phyloP scores from a whole-genome alignment of 2,329 filamentous ascomycete genomes.

The Delphinella strobiligena region DNA sequence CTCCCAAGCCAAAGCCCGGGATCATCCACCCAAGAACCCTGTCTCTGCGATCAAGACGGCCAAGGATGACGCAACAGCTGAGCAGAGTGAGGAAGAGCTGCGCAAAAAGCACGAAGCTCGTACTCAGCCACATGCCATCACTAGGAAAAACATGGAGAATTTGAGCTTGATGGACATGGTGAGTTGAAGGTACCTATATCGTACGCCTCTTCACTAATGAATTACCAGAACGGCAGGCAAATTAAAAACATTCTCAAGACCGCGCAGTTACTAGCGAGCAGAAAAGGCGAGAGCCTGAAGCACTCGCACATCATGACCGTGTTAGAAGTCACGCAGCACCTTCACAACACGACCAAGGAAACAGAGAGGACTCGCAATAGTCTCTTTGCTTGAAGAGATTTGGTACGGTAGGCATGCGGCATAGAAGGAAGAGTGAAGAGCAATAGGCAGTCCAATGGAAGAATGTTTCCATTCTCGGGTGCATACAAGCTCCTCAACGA shows the following conservation, averaged over 20 bases:
- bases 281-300: conserved; percentile 14
- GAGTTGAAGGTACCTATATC: no score
- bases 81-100: background rate
- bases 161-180: conserved; percentile 20
- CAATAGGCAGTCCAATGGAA: no score
- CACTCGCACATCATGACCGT: conserved; percentile 22
- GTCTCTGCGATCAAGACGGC: conserved; percentile 12
- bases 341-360: conserved; percentile 16
- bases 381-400: conserved; percentile 10
- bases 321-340: conserved; percentile 21
- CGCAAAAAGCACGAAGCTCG: conserved; percentile 7
- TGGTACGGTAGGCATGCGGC: background rate
- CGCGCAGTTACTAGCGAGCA: conserved; percentile 22
- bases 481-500: no score
- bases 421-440: background rate
- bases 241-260: conserved; percentile 33
- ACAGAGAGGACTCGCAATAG: conserved; percentile 13
- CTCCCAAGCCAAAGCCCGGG: conserved; percentile 13
- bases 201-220: no score
- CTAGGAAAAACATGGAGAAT: conserved; percentile 18
- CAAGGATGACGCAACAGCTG: background rate
- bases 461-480: no score
- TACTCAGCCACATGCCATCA: conserved; percentile 18
- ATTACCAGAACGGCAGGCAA: conserved; percentile 31
- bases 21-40: conserved; percentile 11